Evolutionary conservation across 208 protist genomes (phyloP), one percentile per base, ranked within the genome.

Genomic region (Crithidia thermophila): DNA sequence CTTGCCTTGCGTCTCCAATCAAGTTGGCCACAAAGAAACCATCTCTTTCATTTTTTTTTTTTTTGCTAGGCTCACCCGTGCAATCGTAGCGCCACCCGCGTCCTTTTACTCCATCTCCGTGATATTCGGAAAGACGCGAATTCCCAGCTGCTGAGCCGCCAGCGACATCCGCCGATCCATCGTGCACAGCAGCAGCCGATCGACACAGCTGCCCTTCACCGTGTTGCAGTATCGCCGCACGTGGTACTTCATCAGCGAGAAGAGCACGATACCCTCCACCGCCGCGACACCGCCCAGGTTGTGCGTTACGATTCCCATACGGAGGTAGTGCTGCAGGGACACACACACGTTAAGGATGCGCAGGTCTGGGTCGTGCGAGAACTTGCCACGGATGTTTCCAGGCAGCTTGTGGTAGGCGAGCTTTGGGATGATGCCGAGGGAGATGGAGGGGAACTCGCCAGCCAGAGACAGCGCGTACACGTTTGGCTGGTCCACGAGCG

Each of bases 221-320:
- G 75, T 82, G 49, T 91, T 84, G 30, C 79, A 68, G 72, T 90
- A 85, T 10, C 87, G 77, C 30, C 90, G 80, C 8, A 93, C 81
- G 60, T 95, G 90, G 52, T 96, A 94, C 72, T 94, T 96, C 18
- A 94, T 28, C 25, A 94, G 84, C 3, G 85, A 73, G 56, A 96
- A 94, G 18, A 96, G 79, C 43, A 78, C 64, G n/a, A 81, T 84
- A 4, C 87, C 91, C 13, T 91, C 84, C 31, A 85, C 63, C 4
- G 84, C 65, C 1, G 62, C 40, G 4, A 75, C 51, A 27, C 62
- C 62, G 14, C 75, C 76, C 34, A 87, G 74, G 39, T 82, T 65
- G n/a, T 50, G 49, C 0, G 47, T 53, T 0, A 74, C 74, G 11
- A 34, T 67, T 10, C 46, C 50, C 11, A 72, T 45, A 20, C 91